phyloP scores from a whole-genome alignment of 2,329 filamentous ascomycete genomes.

The Fusarium sororula region DNA sequence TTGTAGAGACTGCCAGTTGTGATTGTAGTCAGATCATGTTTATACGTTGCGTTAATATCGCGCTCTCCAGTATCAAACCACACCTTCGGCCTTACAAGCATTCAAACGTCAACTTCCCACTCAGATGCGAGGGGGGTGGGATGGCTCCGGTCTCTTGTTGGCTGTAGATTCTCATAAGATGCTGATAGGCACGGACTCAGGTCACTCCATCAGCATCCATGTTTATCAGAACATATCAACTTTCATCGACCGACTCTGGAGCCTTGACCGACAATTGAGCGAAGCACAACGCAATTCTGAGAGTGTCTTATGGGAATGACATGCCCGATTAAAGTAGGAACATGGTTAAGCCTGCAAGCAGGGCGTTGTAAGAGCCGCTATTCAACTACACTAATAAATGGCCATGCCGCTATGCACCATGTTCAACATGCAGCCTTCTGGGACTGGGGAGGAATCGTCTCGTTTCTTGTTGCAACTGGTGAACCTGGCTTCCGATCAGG shows the following conservation, averaged over 20 bases:
- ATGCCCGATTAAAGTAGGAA: conserved; percentile 4
- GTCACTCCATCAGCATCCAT: conserved; percentile 33
- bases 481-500: conserved; percentile 31
- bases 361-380: neutral
- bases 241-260: conserved; percentile 27
- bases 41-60: conserved; percentile 21
- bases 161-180: conserved; percentile 29
- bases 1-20: conserved; percentile 3
- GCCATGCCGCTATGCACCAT: conserved; percentile 4
- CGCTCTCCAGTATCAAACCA: conserved; percentile 27
- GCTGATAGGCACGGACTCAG: conserved; percentile 33
- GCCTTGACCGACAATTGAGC: conserved; percentile 32
- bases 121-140: conserved; percentile 13
- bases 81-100: conserved; percentile 9
- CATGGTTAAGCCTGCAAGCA: conserved; percentile 17
- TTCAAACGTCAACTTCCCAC: conserved; percentile 10
- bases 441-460: conserved; percentile 29
- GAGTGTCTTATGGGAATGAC: neutral
- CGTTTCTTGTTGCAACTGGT: conserved; percentile 14
- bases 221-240: conserved; percentile 32
- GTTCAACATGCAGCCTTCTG: conserved; percentile 30
- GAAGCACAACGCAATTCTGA: neutral
- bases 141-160: conserved; percentile 24
- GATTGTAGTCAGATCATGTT: conserved; percentile 25
- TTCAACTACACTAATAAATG: neutral